phyloP scores from a whole-genome alignment of 345 rosid genomes.

The Gossypium herbaceum region DNA sequence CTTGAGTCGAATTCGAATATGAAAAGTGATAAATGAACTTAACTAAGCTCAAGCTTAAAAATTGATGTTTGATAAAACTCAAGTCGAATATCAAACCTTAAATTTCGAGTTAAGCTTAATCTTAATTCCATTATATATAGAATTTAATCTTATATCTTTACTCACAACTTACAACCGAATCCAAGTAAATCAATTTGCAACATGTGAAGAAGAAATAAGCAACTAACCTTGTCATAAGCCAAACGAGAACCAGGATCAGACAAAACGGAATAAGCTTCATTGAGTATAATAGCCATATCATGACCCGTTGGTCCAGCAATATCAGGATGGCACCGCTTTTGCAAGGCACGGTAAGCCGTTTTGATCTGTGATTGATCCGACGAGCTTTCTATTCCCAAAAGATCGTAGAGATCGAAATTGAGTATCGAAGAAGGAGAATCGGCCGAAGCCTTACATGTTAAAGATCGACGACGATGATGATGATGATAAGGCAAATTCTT shows the following conservation, averaged over 20 bases:
- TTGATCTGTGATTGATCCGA: slow-evolving; percentile 61
- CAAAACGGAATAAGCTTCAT: slow-evolving; percentile 65
- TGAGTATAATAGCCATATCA: slow-evolving; percentile 87
- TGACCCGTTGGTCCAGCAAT: slow-evolving; percentile 75
- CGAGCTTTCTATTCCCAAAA: slow-evolving; percentile 63
- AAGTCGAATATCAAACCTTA: too few species aligned
- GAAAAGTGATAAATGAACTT: too few species aligned
- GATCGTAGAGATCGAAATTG: slow-evolving; percentile 81
- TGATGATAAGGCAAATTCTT: slow-evolving; percentile 14
- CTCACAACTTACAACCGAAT: neutral
- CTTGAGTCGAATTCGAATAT: too few species aligned
- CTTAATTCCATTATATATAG: too few species aligned
- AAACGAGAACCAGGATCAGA: slow-evolving; percentile 63
- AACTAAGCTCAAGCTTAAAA: too few species aligned
- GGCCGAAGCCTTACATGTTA: slow-evolving; percentile 37
- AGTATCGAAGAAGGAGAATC: slow-evolving; percentile 34
- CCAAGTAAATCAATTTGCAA: neutral
- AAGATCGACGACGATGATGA: neutral
- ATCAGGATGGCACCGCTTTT: slow-evolving; percentile 87
- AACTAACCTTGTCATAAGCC: slow-evolving; percentile 72
- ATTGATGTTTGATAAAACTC: too few species aligned
- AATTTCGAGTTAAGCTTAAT: too few species aligned
- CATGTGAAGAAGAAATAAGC: neutral
- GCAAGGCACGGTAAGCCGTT: slow-evolving; percentile 61
- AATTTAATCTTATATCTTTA: too few species aligned